Conservation (phyloP, 1,284 basidiomycete genomes). For the Testicularia cyperi region DNA sequence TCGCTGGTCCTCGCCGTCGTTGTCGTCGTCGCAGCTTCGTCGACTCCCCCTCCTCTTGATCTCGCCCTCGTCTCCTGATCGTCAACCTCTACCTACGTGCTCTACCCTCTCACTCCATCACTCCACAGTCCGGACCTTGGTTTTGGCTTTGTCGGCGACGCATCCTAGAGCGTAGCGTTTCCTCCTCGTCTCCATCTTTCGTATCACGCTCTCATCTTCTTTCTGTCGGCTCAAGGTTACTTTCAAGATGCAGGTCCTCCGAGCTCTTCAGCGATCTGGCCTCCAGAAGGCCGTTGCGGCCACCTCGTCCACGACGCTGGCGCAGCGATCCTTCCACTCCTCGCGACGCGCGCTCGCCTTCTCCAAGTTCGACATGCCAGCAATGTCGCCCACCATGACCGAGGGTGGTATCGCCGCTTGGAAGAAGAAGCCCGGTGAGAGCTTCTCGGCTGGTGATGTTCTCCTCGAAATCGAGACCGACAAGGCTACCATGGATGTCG, state of each 20-base stretch:
- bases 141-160: too few species aligned
- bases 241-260: slow-evolving; percentile 40
- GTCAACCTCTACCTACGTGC: too few species aligned
- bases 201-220: too few species aligned
- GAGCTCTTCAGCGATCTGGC: slow-evolving; percentile 39
- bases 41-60: too few species aligned
- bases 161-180: too few species aligned
- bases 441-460: slow-evolving; percentile 86
- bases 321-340: slow-evolving; percentile 41
- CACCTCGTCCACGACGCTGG: slow-evolving; percentile 25
- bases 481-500: slow-evolving; percentile 62
- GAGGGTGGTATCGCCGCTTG: slow-evolving; percentile 96
- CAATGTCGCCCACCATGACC: slow-evolving; percentile 98
- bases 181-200: too few species aligned
- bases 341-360: slow-evolving; percentile 39
- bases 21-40: too few species aligned
- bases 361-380: slow-evolving; percentile 88
- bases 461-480: slow-evolving; percentile 77
- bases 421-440: slow-evolving; percentile 95
- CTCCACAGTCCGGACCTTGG: too few species aligned
- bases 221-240: too few species aligned
- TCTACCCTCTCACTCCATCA: too few species aligned
- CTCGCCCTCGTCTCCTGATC: too few species aligned
- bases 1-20: too few species aligned
- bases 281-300: slow-evolving; percentile 33